Evolutionary conservation across 768 basidiomycete genomes (phyloP), one percentile per base, ranked within the genome.

Genomic region (Boletus fagicola): DNA sequence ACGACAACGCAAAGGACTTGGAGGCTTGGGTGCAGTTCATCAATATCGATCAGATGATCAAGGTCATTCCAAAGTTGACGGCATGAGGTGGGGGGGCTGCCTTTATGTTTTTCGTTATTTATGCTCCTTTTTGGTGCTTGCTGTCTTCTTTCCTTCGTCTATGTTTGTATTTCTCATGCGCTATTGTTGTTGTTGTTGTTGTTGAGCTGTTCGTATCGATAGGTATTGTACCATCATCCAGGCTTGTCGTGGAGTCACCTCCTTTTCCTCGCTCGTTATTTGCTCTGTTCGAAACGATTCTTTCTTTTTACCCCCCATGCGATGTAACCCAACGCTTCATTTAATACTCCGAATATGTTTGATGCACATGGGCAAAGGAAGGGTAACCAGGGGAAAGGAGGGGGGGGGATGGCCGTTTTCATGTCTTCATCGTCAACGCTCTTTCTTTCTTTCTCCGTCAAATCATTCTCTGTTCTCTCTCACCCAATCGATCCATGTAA

Each of bases 1-100:
- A 90, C 56, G 81, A 85, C 46, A 83, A 82, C 28, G 70, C 77
- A 42, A 83, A 85, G 63, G 83, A 89, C 45, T 68, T 92, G 58
- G 87, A 87, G 66, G 82, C 79, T 35, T 91, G 90, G 88, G 87
- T 92, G 15, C 89, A 92, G 73, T 92, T 91, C 63, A 84, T 92
- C 64, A 88, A 85, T 58, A 84, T 91, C 55, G 88, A 91, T 73
- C 86, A 90, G 72, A 83, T 92, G 77, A 77, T 90, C 68, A 87
- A 87, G 64, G 88, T 91, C 58, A 82, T 88, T 18, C 84, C 85
- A 20, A 91, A 90, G 71, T 73, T 91, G 53, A 81, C 79, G 44
- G 88, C 88, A n/a, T 72, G 61, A 44, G 82, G 9, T 9, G 2
- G 6, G 9, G 8, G 18, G n/a, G n/a, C n/a, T n/a, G n/a, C n/a